phyloP scores from a whole-genome alignment of 192 early-diverging fungal genomes.

The Backusella macrospora region DNA sequence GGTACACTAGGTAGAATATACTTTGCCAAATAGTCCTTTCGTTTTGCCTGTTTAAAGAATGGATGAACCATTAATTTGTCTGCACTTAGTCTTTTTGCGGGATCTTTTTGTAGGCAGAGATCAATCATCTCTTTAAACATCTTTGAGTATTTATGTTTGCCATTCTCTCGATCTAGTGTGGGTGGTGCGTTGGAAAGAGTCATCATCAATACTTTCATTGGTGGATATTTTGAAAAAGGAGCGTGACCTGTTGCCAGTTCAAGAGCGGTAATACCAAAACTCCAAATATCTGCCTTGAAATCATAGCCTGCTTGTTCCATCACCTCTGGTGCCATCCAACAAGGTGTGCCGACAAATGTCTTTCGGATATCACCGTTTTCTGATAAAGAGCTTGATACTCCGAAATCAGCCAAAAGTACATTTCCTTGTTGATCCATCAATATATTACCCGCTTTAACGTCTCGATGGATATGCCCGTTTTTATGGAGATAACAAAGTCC shows the following conservation, averaged over 20 bases:
- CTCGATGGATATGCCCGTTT: slow-evolving; percentile 69
- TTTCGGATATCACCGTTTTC: slow-evolving; percentile 66
- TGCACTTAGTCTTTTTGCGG: slow-evolving; percentile 69
- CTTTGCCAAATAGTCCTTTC: slow-evolving; percentile 63
- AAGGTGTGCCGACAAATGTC: slow-evolving; percentile 76
- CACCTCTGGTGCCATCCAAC: slow-evolving; percentile 77
- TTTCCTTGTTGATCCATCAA: slow-evolving; percentile 68
- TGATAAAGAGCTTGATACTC: slow-evolving; percentile 65
- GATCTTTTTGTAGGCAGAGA: slow-evolving; percentile 77
- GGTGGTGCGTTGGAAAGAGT: slow-evolving; percentile 88
- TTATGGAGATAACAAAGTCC: slow-evolving; percentile 67
- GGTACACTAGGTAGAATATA: slow-evolving; percentile 62
- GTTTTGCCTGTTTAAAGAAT: slow-evolving; percentile 80
- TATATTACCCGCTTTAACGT: slow-evolving; percentile 73
- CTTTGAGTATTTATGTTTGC: slow-evolving; percentile 75
- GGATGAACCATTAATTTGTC: slow-evolving; percentile 75
- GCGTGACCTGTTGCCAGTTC: slow-evolving; percentile 87
- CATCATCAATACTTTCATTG: slow-evolving; percentile 85
- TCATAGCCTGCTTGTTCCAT: slow-evolving; percentile 91
- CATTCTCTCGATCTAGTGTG: slow-evolving; percentile 74
- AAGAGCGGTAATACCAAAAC: slow-evolving; percentile 85
- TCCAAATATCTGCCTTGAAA: slow-evolving; percentile 91
- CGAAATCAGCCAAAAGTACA: slow-evolving; percentile 68
- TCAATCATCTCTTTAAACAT: slow-evolving; percentile 88
- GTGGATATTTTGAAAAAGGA: slow-evolving; percentile 86